Conservation (phyloP, 331 rosid genomes). For the Cydonia oblonga region DNA sequence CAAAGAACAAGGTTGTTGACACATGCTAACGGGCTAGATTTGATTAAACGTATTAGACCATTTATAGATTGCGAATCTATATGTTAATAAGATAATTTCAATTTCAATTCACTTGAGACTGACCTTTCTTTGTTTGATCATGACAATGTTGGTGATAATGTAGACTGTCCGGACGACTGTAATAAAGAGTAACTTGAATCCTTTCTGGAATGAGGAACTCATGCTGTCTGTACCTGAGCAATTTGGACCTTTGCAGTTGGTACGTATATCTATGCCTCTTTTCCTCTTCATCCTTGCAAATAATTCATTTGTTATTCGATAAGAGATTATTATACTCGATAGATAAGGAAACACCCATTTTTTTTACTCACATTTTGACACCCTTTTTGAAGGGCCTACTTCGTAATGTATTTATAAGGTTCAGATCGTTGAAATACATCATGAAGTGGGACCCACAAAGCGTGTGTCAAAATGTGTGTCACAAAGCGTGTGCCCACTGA, state of each 20-base stretch:
- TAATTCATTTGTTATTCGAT: neutral
- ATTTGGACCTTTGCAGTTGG: slow-evolving; percentile 72
- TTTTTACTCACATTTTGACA: too few relatives aligned
- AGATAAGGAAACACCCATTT: neutral
- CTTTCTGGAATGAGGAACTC: slow-evolving; percentile 93
- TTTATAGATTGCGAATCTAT: neutral
- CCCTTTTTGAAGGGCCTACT: too few relatives aligned
- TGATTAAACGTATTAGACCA: neutral
- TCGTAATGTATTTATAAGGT: too few relatives aligned
- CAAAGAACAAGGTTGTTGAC: neutral
- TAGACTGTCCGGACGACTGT: slow-evolving; percentile 63
- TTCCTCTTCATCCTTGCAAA: neutral
- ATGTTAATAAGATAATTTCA: neutral
- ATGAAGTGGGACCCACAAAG: too few relatives aligned
- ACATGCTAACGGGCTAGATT: neutral
- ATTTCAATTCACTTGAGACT: neutral
- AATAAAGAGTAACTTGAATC: slow-evolving; percentile 71
- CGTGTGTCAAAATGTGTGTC: too few relatives aligned
- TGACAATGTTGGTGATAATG: slow-evolving; percentile 14
- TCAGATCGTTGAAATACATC: too few relatives aligned
- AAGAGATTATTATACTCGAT: neutral
- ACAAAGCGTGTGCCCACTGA: too few relatives aligned
- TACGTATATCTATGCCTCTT: slow-evolving; percentile 24
- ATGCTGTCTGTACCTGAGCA: slow-evolving; percentile 85
- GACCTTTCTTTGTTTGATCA: slow-evolving; percentile 15